Evolutionary conservation across 2,329 filamentous ascomycete genomes (phyloP).

Genomic region (Aureobasidium sp.): DNA sequence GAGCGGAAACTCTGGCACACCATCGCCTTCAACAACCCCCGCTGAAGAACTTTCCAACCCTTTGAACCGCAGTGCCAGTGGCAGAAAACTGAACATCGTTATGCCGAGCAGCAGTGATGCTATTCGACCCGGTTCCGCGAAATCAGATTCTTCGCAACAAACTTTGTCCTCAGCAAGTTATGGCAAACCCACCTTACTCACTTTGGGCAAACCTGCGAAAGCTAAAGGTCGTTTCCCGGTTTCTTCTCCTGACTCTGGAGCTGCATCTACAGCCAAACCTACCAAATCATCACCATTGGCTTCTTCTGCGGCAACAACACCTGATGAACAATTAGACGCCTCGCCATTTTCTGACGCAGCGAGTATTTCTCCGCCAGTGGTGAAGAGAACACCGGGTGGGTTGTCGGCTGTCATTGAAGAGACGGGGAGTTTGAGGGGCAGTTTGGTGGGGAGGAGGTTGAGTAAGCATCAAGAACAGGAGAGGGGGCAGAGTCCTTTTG

Average conservation of each 20-base stretch:
- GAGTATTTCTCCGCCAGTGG: neutral
- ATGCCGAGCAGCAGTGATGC: slow-evolving; percentile 29
- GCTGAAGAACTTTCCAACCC: slow-evolving; percentile 45
- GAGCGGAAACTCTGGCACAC: slow-evolving; percentile 50
- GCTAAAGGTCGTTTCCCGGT: slow-evolving; percentile 25
- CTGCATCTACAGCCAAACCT: slow-evolving; percentile 18
- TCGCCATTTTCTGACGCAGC: slow-evolving; percentile 17
- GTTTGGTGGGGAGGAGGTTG: neutral
- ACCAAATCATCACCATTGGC: slow-evolving; percentile 16
- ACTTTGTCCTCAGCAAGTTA: slow-evolving; percentile 30
- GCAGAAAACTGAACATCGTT: slow-evolving; percentile 24
- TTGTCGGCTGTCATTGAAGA: slow-evolving; percentile 39
- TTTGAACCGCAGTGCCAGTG: slow-evolving; percentile 12
- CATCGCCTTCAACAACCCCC: slow-evolving; percentile 19
- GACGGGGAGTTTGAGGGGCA: neutral
- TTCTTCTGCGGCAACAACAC: neutral
- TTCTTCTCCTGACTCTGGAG: slow-evolving; percentile 12
- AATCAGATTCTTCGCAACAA: slow-evolving; percentile 22
- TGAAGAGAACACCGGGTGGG: neutral
- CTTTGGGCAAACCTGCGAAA: slow-evolving; percentile 26
- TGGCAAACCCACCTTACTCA: slow-evolving; percentile 37
- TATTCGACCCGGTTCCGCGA: slow-evolving; percentile 13
- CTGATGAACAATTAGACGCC: neutral
- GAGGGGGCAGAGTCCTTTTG: slow-evolving; percentile 1
- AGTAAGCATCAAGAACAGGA: neutral